Percentiles rank a stretch among this genome's conserved stretches.
phyloP scores from a whole-genome alignment of 2,329 filamentous ascomycete species.

The Neodidymelliopsis sp. region DNA sequence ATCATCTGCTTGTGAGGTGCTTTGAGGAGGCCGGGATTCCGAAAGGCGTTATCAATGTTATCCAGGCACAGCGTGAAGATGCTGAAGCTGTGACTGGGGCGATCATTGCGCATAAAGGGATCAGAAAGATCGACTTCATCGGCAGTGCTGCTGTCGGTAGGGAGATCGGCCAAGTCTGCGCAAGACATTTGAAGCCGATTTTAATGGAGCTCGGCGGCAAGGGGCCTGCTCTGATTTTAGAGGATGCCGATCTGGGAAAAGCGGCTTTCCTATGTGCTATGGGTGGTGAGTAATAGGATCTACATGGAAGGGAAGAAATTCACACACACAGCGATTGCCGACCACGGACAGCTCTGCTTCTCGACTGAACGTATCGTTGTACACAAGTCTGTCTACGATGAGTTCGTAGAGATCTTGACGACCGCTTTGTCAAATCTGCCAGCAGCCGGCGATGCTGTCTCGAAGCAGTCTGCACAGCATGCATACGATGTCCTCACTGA shows the following conservation, averaged over 20 bases:
- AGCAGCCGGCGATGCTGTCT: slow-evolving; percentile 50
- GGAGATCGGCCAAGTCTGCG: slow-evolving; percentile 72
- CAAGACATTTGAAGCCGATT: slow-evolving; percentile 76
- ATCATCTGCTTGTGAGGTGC: slow-evolving; percentile 26
- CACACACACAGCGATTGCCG: slow-evolving; percentile 18
- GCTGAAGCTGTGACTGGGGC: slow-evolving; percentile 72
- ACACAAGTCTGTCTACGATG: slow-evolving; percentile 59
- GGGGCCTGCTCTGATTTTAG: slow-evolving; percentile 76
- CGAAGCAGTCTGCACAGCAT: slow-evolving; percentile 38
- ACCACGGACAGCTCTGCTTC: slow-evolving; percentile 81
- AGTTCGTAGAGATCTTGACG: slow-evolving; percentile 58
- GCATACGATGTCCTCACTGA: slow-evolving; percentile 57
- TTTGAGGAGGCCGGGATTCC: slow-evolving; percentile 72
- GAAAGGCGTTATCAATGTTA: slow-evolving; percentile 73
- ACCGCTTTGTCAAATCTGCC: slow-evolving; percentile 53
- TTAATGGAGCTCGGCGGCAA: slow-evolving; percentile 85
- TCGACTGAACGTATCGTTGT: slow-evolving; percentile 77
- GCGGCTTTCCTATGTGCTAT: slow-evolving; percentile 31
- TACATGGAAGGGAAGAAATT: too few relatives aligned
- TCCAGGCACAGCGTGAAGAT: slow-evolving; percentile 65
- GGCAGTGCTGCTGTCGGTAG: slow-evolving; percentile 75
- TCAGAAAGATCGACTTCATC: slow-evolving; percentile 74
- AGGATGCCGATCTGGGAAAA: slow-evolving; percentile 69
- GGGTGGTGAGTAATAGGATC: slow-evolving; percentile 21
- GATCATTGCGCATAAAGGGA: slow-evolving; percentile 72